Conservation (phyloP, 371 early-diverging fungal genomes). For the Entomophthora muscae region DNA sequence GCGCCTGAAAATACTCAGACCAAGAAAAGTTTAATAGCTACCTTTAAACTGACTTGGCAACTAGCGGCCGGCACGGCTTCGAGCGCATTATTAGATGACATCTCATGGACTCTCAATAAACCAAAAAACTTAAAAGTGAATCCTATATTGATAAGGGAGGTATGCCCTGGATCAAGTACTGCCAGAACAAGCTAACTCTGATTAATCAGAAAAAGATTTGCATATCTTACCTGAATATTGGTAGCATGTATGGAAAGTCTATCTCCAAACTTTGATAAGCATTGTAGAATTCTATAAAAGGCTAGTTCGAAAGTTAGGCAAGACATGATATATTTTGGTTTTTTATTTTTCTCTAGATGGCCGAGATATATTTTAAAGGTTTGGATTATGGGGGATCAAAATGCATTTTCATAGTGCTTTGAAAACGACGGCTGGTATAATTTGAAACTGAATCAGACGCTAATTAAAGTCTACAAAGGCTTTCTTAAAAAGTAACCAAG, state of each 20-base stretch:
- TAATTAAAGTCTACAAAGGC: too few relatives aligned
- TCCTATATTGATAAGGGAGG: background rate
- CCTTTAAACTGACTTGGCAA: background rate
- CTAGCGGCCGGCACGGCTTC: background rate
- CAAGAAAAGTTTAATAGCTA: background rate
- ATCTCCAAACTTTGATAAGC: background rate
- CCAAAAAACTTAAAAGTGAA: background rate
- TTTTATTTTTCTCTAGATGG: too few relatives aligned
- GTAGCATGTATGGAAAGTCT: background rate
- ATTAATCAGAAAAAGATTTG: background rate
- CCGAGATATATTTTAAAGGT: too few relatives aligned
- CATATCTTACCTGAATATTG: background rate
- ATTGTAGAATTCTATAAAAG: background rate
- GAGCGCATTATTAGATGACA: background rate
- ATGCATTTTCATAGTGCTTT: too few relatives aligned
- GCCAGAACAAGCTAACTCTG: background rate
- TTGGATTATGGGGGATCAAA: too few relatives aligned
- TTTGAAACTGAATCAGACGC: too few relatives aligned
- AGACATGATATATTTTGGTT: too few relatives aligned
- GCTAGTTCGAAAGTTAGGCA: too few relatives aligned
- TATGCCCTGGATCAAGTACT: background rate
- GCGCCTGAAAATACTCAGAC: background rate
- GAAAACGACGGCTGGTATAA: too few relatives aligned
- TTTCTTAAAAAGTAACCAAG: too few relatives aligned
- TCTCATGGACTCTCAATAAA: background rate